Percentiles rank a stretch among this genome's conserved stretches.
Conservation (phyloP, 441 rosid species). For the Melastoma candidum region DNA sequence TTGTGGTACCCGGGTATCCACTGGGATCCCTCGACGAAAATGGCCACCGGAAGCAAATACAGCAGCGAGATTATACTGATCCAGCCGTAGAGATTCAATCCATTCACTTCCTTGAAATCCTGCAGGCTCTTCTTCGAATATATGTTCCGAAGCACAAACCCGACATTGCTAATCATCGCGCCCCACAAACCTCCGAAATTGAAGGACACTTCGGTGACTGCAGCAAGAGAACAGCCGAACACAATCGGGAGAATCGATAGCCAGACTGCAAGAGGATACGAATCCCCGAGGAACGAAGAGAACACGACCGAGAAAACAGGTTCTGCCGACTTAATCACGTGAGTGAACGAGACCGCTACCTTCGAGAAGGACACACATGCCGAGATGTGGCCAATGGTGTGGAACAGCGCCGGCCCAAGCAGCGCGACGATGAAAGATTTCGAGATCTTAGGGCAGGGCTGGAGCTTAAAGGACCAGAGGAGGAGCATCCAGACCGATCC, state of each 20-base stretch:
- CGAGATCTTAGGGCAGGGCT: constrained; percentile 69
- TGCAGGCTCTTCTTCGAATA: constrained; percentile 75
- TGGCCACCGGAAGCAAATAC: constrained; percentile 75
- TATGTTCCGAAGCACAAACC: constrained; percentile 79
- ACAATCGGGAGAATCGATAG: constrained; percentile 87
- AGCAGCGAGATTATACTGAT: constrained; percentile 63
- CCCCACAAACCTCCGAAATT: constrained; percentile 73
- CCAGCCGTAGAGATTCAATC: constrained; percentile 79
- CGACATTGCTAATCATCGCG: constrained; percentile 89
- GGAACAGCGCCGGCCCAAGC: constrained; percentile 88
- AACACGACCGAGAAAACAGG: constrained; percentile 87
- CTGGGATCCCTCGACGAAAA: constrained; percentile 76
- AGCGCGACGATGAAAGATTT: constrained; percentile 72
- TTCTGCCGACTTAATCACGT: constrained; percentile 88
- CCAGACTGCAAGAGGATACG: constrained; percentile 77
- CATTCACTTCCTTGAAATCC: constrained; percentile 73
- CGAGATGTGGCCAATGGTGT: constrained; percentile 90
- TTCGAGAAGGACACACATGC: constrained; percentile 96
- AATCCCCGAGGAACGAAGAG: constrained; percentile 78
- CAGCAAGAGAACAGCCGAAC: constrained; percentile 87
- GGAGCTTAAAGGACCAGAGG: constrained; percentile 72
- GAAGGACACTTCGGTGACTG: constrained; percentile 85
- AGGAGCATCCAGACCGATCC: constrained; percentile 85
- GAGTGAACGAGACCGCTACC: constrained; percentile 94
- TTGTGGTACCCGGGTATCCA: constrained; percentile 77